Evolutionary conservation across 352 stramenopile species (phyloP).

Genomic region (Phytophthora citrophthora): DNA sequence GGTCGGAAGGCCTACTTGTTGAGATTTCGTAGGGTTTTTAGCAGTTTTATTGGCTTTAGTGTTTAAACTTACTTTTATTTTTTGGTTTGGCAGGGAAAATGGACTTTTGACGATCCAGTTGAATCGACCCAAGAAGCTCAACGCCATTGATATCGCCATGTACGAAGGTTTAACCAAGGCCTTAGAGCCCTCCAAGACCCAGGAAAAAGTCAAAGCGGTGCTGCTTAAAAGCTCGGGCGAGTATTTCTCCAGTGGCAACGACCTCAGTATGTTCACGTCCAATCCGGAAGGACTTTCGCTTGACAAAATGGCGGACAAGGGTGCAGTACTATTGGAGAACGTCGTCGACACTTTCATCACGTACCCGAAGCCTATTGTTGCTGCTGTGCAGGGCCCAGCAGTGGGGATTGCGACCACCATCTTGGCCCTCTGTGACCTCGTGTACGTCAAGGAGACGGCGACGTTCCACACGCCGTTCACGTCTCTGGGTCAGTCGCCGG

Average conservation of each 20-base stretch:
- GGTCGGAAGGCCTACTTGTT: conserved; percentile 62
- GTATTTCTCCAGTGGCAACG: conserved; percentile 93
- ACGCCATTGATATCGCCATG: conserved; percentile 88
- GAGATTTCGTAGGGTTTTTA: conserved; percentile 46
- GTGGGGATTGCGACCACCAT: conserved; percentile 92
- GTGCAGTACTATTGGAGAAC: conserved; percentile 56
- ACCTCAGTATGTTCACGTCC: conserved; percentile 82
- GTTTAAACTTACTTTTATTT: not conserved
- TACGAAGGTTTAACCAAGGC: conserved; percentile 81
- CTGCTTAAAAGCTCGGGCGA: conserved; percentile 85
- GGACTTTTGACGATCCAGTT: conserved; percentile 82
- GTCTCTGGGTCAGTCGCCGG: conserved; percentile 87
- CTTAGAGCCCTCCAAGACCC: conserved; percentile 63
- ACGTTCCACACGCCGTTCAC: conserved; percentile 95
- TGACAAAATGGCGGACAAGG: conserved; percentile 67
- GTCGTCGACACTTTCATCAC: conserved; percentile 82
- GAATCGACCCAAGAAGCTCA: conserved; percentile 84
- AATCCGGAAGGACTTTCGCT: conserved; percentile 58
- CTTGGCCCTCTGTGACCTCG: conserved; percentile 89
- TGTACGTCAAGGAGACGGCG: conserved; percentile 86
- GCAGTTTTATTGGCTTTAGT: conserved; percentile 1
- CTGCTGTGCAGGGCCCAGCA: conserved; percentile 89
- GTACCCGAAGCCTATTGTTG: conserved; percentile 92
- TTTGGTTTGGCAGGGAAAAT: conserved; percentile 37
- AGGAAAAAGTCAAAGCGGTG: conserved; percentile 82